Evolutionary conservation across 2,329 filamentous ascomycete genomes (phyloP), one percentile per base, ranked within the genome.

Genomic region (Diaporthe citrichinensis): DNA sequence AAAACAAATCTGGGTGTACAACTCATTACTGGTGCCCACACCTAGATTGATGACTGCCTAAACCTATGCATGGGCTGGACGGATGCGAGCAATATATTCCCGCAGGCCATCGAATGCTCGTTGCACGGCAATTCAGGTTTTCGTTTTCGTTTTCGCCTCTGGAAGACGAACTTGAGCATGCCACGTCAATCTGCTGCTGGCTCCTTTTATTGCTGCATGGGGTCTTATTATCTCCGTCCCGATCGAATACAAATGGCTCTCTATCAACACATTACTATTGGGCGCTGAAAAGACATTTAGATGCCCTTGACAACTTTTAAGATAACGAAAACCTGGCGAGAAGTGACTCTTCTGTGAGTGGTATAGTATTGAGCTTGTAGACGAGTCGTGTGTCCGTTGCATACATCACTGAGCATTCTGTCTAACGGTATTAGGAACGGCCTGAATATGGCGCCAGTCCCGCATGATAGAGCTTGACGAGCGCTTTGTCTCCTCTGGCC

Each of bases 41-140:
- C 15, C 20, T 41, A 4, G 23, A 69, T 12, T 55, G 23, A 53
- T 14, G 4, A 20, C 9, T 39, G 49, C 65, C 65, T 41, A 55
- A 28, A 55, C 20, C 3, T 23, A 14, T 41, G 34, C 23, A 41
- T 34, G 65, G 49, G 6, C 34, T 23, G 4, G 34, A 28, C 49
- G 34, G 49, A 28, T 55, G 49, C 8, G 17, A 31, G n/a, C 65
- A 69, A 23, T 55, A 55, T 55, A 41, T 49, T 6, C n/a, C 28
- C 34, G 8, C 34, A 31, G 39, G 34, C 8, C 12, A 31, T 31
- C 14, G 8, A 15, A 7, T 28, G 31, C 23, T 28, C 15, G 46
- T 55, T 39, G n/a, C 65, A 69, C 41, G 25, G 41, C 49, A 69
- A 41, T 55, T 55, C 65, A 55, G 49, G 46, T 68, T 68, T 68